Evolutionary conservation across 2,329 filamentous ascomycete species (phyloP), one percentile per base, ranked within the genome.

Genomic region (Blastomyces silverae): DNA sequence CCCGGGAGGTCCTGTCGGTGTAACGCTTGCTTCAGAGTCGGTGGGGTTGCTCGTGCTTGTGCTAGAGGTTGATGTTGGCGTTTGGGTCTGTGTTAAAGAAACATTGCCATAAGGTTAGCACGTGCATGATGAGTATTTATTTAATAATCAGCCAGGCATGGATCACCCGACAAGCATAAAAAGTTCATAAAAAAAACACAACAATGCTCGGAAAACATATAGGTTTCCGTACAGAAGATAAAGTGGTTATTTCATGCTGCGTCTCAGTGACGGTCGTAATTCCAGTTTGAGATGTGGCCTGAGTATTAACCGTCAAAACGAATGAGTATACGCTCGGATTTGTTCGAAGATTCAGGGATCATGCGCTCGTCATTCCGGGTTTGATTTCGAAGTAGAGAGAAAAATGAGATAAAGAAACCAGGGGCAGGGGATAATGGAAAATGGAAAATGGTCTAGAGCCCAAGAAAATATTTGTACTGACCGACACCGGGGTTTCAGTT

Each of bases 1-100:
- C 3, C 67, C 69, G 1, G 68, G 52, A 20, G 66, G 60, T 37
- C 71, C 63, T 1, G 71, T 72, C 28, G 71, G 65, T 1, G 70
- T 73, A n/a, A 64, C 68, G 1, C 65, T 63, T 44, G 69, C 63
- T 28, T 69, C 70, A 31, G 65, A 62, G 0, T 66, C 63, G 13
- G 69, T 70, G 25, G 65, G 58, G 17, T 68, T 52, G 5, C 68
- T 65, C 4, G 62, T 59, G 1, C 65, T 66, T 8, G 64, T n/a
- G 53, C 61, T 55, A 25, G 57, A 55, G 20, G 63, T 55, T 39
- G 69, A 62, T n/a, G 66, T 39, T 3, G 67, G 66, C 10, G 68
- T 67, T 31, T 57, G 46, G 57, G 59, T 61, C 62, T 67, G 34
- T n/a, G 44, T 39, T 22, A 17, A 59, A 39, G 34, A 56, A 4